These are phyloP conservation scores for Dryadomyces quercus-mongolicae DNA, from an alignment of 2,329 filamentous ascomycete genomes.

Conservation along the genomic window DNA sequence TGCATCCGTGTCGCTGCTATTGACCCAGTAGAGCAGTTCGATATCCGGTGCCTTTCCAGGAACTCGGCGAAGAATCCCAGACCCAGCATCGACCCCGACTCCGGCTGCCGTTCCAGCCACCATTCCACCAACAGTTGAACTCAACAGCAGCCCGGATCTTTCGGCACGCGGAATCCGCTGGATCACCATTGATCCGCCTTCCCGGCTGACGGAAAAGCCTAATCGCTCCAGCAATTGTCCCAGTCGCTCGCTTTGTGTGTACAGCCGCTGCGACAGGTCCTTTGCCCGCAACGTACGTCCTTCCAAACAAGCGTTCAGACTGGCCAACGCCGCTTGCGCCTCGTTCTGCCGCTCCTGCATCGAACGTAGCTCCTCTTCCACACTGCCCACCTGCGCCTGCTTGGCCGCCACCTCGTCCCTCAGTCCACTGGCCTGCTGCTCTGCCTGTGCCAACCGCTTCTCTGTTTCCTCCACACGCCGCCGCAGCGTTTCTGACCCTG, in stretches of 20 bases:
- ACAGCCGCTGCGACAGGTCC: constrained; percentile 74
- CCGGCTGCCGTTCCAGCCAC: not conserved
- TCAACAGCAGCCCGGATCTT: constrained; percentile 42
- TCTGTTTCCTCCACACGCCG: constrained; percentile 63
- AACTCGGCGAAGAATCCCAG: constrained; percentile 16
- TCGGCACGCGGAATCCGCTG: constrained; percentile 57
- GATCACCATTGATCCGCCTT: constrained; percentile 61
- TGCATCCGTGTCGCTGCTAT: constrained; percentile 48
- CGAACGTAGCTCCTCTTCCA: constrained; percentile 63
- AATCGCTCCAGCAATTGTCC: constrained; percentile 72
- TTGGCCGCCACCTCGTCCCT: constrained; percentile 60
- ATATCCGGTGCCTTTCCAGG: constrained; percentile 51
- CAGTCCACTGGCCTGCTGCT: constrained; percentile 55
- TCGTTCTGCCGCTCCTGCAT: constrained; percentile 54
- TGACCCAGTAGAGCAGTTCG: constrained; percentile 72
- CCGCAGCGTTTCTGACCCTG: constrained; percentile 66
- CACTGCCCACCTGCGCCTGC: constrained; percentile 61
- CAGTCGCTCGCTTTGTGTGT: constrained; percentile 74
- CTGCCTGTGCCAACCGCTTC: constrained; percentile 63
- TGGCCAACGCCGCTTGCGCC: constrained; percentile 38
- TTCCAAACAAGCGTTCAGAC: constrained; percentile 47
- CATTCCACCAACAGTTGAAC: constrained; percentile 19
- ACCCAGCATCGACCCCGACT: not conserved
- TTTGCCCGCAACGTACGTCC: constrained; percentile 61
- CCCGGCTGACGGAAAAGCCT: constrained; percentile 68